Evolutionary conservation across 1,284 basidiomycete species (phyloP).

Genomic region (Irpex sp.): DNA sequence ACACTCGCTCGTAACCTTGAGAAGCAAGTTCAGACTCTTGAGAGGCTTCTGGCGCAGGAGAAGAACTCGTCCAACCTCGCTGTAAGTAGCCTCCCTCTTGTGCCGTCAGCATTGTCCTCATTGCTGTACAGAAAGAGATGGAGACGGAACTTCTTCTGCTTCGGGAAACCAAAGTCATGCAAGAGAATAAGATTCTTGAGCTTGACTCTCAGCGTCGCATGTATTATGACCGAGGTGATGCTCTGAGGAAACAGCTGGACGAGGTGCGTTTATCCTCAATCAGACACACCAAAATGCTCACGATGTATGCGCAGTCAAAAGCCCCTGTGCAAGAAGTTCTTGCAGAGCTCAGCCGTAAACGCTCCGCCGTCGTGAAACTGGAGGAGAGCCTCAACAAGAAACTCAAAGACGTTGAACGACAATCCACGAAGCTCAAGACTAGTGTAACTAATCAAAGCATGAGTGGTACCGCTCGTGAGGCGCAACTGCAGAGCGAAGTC

Average conservation of each 20-base stretch:
- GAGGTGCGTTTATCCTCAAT: neutral
- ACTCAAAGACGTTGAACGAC: slow-evolving; percentile 50
- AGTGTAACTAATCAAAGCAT: slow-evolving; percentile 21
- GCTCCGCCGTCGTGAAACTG: slow-evolving; percentile 20
- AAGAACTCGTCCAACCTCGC: slow-evolving; percentile 27
- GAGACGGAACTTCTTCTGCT: slow-evolving; percentile 42
- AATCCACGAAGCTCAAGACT: slow-evolving; percentile 42
- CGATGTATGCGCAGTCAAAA: slow-evolving; percentile 21
- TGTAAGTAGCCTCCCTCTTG: slow-evolving; percentile 4
- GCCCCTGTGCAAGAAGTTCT: slow-evolving; percentile 17
- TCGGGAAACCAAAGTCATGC: slow-evolving; percentile 37
- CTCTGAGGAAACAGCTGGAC: slow-evolving; percentile 11
- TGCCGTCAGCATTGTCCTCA: neutral
- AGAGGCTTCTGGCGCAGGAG: slow-evolving; percentile 68
- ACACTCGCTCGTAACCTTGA: slow-evolving; percentile 63
- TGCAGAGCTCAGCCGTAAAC: slow-evolving; percentile 16
- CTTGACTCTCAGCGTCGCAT: neutral
- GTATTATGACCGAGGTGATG: neutral
- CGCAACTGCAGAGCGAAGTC: slow-evolving; percentile 42
- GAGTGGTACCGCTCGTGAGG: slow-evolving; percentile 33
- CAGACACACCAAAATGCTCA: too few species aligned
- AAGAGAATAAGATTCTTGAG: slow-evolving; percentile 31
- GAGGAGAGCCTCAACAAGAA: slow-evolving; percentile 36
- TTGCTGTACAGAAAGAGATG: slow-evolving; percentile 38
- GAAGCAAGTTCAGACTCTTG: slow-evolving; percentile 77